Evolutionary conservation across 352 stramenopile species (phyloP).

Genomic region (Phytophthora citrophthora): DNA sequence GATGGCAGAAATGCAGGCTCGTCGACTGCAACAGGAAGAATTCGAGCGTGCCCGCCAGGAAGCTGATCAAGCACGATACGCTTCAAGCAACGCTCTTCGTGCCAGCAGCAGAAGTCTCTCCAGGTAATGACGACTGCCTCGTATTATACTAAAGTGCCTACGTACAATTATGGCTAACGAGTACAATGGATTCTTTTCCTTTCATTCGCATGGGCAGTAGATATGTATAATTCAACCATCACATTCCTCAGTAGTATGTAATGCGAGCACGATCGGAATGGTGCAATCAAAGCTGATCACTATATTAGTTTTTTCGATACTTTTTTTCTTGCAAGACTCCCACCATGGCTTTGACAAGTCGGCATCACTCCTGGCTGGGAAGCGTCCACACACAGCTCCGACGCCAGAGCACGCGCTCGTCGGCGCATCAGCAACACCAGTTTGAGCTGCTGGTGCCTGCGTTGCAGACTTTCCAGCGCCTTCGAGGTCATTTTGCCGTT

Average conservation of each 20-base stretch:
- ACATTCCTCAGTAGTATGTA: too few relatives aligned
- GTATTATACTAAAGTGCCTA: constrained; percentile 20
- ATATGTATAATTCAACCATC: too few relatives aligned
- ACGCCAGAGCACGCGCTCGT: constrained; percentile 9
- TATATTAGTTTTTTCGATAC: constrained; percentile 3
- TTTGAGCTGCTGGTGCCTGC: constrained; percentile 37
- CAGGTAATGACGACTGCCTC: constrained; percentile 21
- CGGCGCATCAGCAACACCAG: constrained; percentile 24
- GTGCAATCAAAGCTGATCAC: constrained; percentile 16
- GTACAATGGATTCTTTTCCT: not conserved
- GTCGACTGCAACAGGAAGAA: constrained; percentile 73
- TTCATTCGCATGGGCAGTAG: too few relatives aligned
- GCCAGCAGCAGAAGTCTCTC: constrained; percentile 36
- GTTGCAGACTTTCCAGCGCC: constrained; percentile 31
- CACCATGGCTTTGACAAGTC: not conserved
- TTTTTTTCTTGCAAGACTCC: not conserved
- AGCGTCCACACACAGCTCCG: constrained; percentile 4
- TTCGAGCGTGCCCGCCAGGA: constrained; percentile 51
- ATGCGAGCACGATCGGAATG: not conserved
- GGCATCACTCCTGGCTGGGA: not conserved
- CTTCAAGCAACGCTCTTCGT: constrained; percentile 27
- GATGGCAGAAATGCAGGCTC: constrained; percentile 66
- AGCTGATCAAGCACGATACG: constrained; percentile 29
- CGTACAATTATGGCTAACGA: constrained; percentile 18
- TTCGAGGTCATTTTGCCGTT: constrained; percentile 40